Evolutionary conservation across 1,284 basidiomycete species (phyloP), one percentile per base, ranked within the genome.

Genomic region (Ustilago lituana): DNA sequence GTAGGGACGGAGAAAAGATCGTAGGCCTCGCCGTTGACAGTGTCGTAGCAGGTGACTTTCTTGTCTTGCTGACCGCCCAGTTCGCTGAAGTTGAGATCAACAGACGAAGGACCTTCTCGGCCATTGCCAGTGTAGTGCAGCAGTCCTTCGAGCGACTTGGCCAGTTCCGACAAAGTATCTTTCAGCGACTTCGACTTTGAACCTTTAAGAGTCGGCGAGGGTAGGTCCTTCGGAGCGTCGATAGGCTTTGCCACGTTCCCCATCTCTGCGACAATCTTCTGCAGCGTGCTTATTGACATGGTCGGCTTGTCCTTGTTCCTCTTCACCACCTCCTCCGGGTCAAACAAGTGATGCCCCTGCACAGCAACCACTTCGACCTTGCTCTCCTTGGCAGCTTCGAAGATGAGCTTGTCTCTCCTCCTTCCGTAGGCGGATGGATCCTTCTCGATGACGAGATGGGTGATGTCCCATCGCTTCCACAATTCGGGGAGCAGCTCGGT

Each of bases 391-490:
- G 72, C 67, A 3, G 52, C 45, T 19, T 74, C 47, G 0, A 32
- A 41, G 5, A 77, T 57, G 1, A 64, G 22, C 17, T n/a, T 37
- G 23, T 78, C 76, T 12, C 76, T 39, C 7, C 49, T 22, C 4
- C 75, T 26, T 6, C 68, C 73, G 38, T 78, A 78, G 2, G 62
- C 68, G 5, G 54, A 58, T 1, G 68, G 68, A 26, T 71, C 70
- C 56, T 73, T 65, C 39, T 78, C 75, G 65, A 84, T 86, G 24
- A 84, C 83, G 45, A 86, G 66, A 78, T 85, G 85, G 5, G 84
- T 85, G 37, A 87, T 85, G 10, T 81, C 76, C 85, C 85, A 87
- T 23, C 82, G 74, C 59, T 84, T 82, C 73, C 82, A 85, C 9
- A 86, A 64, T 39, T 81, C 78, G 14, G 83, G 84, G 24, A 86